Conservation (phyloP, 352 stramenopile species). For the Phytophthora podocarpi region DNA sequence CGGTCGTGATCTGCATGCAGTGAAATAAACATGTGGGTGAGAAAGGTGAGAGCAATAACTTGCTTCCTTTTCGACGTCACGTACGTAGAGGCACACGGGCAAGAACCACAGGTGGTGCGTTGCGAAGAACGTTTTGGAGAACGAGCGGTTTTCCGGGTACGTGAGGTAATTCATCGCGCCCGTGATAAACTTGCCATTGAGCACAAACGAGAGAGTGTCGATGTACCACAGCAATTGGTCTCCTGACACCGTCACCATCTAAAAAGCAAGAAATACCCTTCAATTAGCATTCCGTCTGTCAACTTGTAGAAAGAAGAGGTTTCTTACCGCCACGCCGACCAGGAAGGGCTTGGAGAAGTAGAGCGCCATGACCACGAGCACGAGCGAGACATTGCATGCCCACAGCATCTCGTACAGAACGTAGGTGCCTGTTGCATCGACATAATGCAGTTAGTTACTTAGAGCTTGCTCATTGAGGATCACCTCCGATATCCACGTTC, state of each 20-base stretch:
- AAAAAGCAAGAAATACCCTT: slow-evolving; percentile 9
- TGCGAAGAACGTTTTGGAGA: slow-evolving; percentile 83
- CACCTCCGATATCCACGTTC: slow-evolving; percentile 1
- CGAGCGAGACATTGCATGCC: slow-evolving; percentile 81
- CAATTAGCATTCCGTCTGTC: background rate
- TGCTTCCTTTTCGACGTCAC: slow-evolving; percentile 4
- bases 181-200: slow-evolving; percentile 87
- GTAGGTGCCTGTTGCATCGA: slow-evolving; percentile 59
- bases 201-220: slow-evolving; percentile 72
- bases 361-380: slow-evolving; percentile 67
- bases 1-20: slow-evolving; percentile 55
- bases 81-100: slow-evolving; percentile 77
- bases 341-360: slow-evolving; percentile 85
- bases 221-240: slow-evolving; percentile 95
- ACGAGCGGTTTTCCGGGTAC: slow-evolving; percentile 78
- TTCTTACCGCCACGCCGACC: slow-evolving; percentile 63
- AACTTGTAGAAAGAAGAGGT: background rate
- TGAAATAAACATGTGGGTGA: background rate
- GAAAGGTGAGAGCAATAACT: background rate
- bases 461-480: too few relatives aligned
- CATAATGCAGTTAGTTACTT: background rate
- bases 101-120: slow-evolving; percentile 88
- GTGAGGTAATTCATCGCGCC: slow-evolving; percentile 92
- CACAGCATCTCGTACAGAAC: slow-evolving; percentile 81
- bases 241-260: slow-evolving; percentile 92